These are phyloP conservation scores for Calocybe gangraenosa DNA, from an alignment of 768 basidiomycete species.

Conservation along the genomic window DNA sequence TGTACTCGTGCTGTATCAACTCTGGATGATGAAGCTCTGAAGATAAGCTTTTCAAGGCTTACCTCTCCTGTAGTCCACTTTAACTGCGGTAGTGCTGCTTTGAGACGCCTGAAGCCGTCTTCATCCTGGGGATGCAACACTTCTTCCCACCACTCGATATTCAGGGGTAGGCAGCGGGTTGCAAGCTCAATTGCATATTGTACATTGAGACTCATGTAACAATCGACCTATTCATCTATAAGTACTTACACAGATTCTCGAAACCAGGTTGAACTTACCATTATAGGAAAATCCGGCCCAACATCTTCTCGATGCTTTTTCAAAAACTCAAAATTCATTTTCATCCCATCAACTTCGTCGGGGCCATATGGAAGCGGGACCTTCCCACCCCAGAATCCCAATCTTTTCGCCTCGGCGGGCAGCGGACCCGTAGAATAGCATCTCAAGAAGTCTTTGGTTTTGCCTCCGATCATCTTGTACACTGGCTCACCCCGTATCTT, in stretches of 20 bases:
- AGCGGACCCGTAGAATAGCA: conserved; percentile 26
- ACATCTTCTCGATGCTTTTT: conserved; percentile 24
- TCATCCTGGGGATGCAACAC: conserved; percentile 26
- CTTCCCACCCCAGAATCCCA: conserved; percentile 27
- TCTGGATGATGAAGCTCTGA: not conserved
- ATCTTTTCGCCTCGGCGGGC: conserved; percentile 20
- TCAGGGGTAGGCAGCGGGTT: conserved; percentile 22
- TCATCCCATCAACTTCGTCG: conserved; percentile 23
- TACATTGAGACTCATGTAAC: conserved; percentile 26
- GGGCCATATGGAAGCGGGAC: conserved; percentile 27
- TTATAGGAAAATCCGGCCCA: conserved; percentile 26
- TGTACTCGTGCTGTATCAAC: conserved; percentile 23
- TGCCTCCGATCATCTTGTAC: conserved; percentile 28
- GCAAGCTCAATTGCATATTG: conserved; percentile 29
- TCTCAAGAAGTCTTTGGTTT: conserved; percentile 23
- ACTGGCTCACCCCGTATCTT: conserved; percentile 26
- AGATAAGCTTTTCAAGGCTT: not conserved
- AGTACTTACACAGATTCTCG: not conserved
- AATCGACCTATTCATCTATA: conserved; percentile 14
- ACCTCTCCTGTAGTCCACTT: conserved; percentile 29
- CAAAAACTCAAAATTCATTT: conserved; percentile 25
- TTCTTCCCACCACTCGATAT: conserved; percentile 30
- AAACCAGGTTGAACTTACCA: conserved; percentile 10
- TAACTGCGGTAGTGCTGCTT: conserved; percentile 24
- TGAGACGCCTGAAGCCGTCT: conserved; percentile 23